Base-by-base conservation (phyloP, 495 filamentous ascomycete species). In the Neurospora sp. region DNA sequence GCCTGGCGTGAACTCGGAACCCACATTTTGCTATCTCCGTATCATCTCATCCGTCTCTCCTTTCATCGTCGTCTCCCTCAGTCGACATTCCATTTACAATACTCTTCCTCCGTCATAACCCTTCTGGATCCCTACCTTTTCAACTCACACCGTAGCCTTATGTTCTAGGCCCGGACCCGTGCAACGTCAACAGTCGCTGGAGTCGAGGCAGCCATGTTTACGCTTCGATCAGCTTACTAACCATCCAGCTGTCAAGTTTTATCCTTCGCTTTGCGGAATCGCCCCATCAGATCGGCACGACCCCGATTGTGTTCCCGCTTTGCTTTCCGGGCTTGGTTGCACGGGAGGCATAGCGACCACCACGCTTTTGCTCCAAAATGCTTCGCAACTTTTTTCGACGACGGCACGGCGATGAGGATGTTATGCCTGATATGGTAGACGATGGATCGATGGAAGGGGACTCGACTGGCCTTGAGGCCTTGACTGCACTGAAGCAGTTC, bases 401-500 rank as follows among this genome's bases (percentile, higher is more conserved):
- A 19, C 79, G 78, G 59, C 74, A 73, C 38, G 37, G 71, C 59
- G 72, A 78, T 21, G 77, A 74, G 69, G 73, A 80, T 36, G 74
- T 76, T 10, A 76, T 81, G 71, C 69, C 54, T 34, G 76, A 76
- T 10, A 77, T 79, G 43, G 45, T 76, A 43, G 78, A 78, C 62
- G 72, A 70, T 38, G 79, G 78, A 24, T 81, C 80, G 69, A 39
- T 78, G 39, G 78, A 79, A 28, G 80, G 76, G 21, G 78, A 78
- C 69, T 73, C 76, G 69, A 75, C 73, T 7, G 79, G 80, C 39
- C 59, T 79, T 70, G 81, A 81, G 48, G 76, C 76, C 39, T 74
- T 83, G 17, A 75, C 78, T 39, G 81, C 81, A 39, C 78, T 85
- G 17, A 82, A 83, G 74, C 76, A 82, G 15, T 85, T 91, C 72